Base-by-base conservation (phyloP, 345 rosid species). In the Syzygium aromaticum region DNA sequence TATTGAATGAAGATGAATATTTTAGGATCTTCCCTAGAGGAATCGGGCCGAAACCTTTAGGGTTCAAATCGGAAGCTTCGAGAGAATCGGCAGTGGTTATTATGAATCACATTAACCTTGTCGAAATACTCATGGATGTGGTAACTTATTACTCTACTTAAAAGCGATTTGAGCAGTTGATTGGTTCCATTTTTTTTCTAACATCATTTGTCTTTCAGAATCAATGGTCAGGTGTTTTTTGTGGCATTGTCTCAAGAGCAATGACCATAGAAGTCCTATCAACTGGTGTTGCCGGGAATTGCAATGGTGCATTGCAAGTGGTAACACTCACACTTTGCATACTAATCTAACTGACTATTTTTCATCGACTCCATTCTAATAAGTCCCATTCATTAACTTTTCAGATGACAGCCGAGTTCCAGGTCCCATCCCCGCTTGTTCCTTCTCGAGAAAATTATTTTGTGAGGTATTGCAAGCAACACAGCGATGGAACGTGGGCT, bases 231-330 rank as follows among this genome's bases (percentile, higher is more conserved):
- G 92, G 92, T 89, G 94, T 95, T 88, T 97, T 97, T 88, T 94
- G 97, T 59, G 96, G 98, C 28, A 95, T 97, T 57, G 98, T 97
- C 49, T 97, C 99, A 53, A 92, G 98, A 91, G 98, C 98, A 63
- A 90, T 96, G 94, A 97, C 99, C n/a, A 85, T 97, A 6, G 98
- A 96, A 85, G 96, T 97, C 86, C 93, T 97, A 21, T 97, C 98
- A 67, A 96, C 98, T 10, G 99, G 99, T 52, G 98, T 97, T 33
- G 99, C 98, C 84, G 99, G 99, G 88, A 97, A 96, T 94, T 96
- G 93, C 89, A 96, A 97, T 87, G 99, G 99, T 51, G 99, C 99
- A 84, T 88, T 97, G 54, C 99, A 97, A 97, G 98, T 97, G 98
- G 99, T 97, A 95, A 73, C 46, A 33, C 80, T 67, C 49, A 33